Percentiles rank a stretch among this genome's conserved stretches.
These are phyloP conservation scores for Marasmius tenuissimus DNA, from an alignment of 1,284 basidiomycete genomes.

Conservation along the genomic window DNA sequence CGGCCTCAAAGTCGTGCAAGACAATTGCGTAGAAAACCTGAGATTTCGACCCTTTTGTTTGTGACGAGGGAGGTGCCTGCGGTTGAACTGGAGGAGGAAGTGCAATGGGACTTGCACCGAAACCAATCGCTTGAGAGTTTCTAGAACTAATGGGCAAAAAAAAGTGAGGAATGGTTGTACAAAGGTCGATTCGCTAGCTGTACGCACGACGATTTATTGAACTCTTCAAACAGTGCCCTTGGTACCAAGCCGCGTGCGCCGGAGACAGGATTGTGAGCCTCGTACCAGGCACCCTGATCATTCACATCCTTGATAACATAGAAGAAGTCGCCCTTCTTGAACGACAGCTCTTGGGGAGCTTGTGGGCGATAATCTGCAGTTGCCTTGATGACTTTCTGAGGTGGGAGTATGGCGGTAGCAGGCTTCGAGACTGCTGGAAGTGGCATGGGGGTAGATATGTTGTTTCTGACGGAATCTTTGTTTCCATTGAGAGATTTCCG, in stretches of 20 bases:
- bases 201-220: slow-evolving; percentile 75
- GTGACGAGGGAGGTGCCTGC: slow-evolving; percentile 19
- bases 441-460: slow-evolving; percentile 69
- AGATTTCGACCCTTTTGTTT: slow-evolving; percentile 41
- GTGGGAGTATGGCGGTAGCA: slow-evolving; percentile 71
- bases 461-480: slow-evolving; percentile 57
- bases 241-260: slow-evolving; percentile 93
- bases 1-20: slow-evolving; percentile 92
- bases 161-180: slow-evolving; percentile 9
- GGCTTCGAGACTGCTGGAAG: slow-evolving; percentile 69
- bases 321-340: slow-evolving; percentile 96
- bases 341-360: slow-evolving; percentile 87
- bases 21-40: slow-evolving; percentile 90
- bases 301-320: slow-evolving; percentile 84
- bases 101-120: slow-evolving; percentile 1
- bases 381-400: slow-evolving; percentile 95
- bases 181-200: slow-evolving; percentile 8
- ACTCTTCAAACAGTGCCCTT: slow-evolving; percentile 83
- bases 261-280: slow-evolving; percentile 90
- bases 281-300: slow-evolving; percentile 66
- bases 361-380: slow-evolving; percentile 68
- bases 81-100: slow-evolving; percentile 11
- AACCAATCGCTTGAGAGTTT: slow-evolving; percentile 33
- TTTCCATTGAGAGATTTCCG: slow-evolving; percentile 79
- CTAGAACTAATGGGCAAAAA: slow-evolving; percentile 32